Conservation (phyloP, 2,329 filamentous ascomycete genomes). For the Aspergillus bombycis region DNA sequence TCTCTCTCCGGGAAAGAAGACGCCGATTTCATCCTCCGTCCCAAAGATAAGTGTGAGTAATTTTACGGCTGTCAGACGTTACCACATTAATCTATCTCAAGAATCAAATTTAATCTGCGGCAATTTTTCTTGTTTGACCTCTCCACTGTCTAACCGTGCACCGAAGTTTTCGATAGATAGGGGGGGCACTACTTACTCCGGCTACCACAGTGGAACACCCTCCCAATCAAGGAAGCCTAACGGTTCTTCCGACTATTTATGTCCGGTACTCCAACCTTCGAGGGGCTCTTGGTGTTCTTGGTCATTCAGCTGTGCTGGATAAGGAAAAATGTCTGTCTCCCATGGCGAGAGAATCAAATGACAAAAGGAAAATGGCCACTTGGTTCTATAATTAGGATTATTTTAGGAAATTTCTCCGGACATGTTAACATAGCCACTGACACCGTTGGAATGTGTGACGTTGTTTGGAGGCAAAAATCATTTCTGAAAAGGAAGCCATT, state of each 20-base stretch:
- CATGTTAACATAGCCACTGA: not conserved
- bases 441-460: conserved; percentile 4
- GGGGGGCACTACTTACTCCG: not conserved
- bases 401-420: conserved; percentile 1
- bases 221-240: conserved; percentile 1
- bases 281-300: not conserved
- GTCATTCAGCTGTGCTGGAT: not conserved
- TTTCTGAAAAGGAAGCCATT: not conserved
- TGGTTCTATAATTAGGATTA: not conserved
- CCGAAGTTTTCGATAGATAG: conserved; percentile 1
- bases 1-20: not conserved
- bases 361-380: not conserved
- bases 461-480: not conserved
- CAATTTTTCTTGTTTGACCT: not conserved
- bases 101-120: not conserved
- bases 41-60: not conserved
- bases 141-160: not conserved
- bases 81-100: not conserved
- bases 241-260: not conserved
- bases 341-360: not conserved
- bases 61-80: not conserved
- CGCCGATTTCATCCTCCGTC: not conserved
- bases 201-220: not conserved
- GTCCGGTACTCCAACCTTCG: not conserved
- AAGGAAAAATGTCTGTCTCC: not conserved